Conservation (phyloP, 176 grass and related monocot genomes). For the Oryza australiensis region DNA sequence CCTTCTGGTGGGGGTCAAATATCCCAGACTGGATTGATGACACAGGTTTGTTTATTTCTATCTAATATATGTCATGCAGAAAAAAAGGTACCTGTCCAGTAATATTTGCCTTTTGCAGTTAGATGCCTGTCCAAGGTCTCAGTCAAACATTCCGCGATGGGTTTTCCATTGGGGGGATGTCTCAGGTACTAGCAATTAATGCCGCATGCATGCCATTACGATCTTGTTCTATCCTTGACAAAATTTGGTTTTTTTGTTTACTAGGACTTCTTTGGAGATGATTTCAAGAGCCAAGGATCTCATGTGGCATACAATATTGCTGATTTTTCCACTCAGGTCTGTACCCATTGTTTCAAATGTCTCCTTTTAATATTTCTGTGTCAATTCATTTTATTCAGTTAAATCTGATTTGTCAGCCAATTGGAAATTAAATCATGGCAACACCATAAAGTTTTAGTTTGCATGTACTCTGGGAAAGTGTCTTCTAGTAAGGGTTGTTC, state of each 20-base stretch:
- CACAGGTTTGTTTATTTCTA: slow-evolving; percentile 70
- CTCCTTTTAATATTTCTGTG: not conserved
- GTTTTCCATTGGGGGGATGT: slow-evolving; percentile 97
- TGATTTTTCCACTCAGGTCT: slow-evolving; percentile 95
- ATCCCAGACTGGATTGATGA: slow-evolving; percentile 93
- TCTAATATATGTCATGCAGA: not conserved
- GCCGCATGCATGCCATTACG: not conserved
- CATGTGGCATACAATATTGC: slow-evolving; percentile 94
- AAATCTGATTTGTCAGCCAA: slow-evolving; percentile 5
- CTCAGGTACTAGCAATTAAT: slow-evolving; percentile 64
- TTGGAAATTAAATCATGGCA: not conserved
- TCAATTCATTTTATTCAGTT: not conserved
- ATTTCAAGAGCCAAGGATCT: slow-evolving; percentile 99
- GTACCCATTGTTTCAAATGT: not conserved
- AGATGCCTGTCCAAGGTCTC: slow-evolving; percentile 95
- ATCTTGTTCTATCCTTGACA: slow-evolving; percentile 12
- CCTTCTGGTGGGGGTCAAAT: slow-evolving; percentile 74
- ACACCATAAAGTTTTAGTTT: not conserved
- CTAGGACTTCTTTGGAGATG: slow-evolving; percentile 95
- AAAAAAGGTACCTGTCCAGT: slow-evolving; percentile 30
- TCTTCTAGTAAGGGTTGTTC: not conserved
- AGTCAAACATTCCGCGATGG: slow-evolving; percentile 98
- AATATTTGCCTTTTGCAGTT: slow-evolving; percentile 34
- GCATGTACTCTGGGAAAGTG: not conserved
- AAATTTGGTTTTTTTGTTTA: slow-evolving; percentile 19